A percentile compares a stretch with the other conserved stretches of the same genome.
phyloP scores from a whole-genome alignment of 2,329 filamentous ascomycete species.

The Trichoderma asperellum region DNA sequence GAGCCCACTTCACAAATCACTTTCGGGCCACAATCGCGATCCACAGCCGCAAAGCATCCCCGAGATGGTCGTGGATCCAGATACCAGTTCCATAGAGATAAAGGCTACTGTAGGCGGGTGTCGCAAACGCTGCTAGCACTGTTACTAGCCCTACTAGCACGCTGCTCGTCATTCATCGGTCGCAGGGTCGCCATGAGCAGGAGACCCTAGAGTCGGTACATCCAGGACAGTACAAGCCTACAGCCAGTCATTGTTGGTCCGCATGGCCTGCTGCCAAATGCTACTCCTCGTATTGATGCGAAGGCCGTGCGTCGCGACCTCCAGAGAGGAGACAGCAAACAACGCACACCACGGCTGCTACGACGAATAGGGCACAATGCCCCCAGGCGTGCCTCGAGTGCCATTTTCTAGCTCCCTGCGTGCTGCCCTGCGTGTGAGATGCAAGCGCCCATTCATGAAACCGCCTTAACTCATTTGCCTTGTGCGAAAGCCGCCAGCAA shows the following conservation, averaged over 20 bases:
- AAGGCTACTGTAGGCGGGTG: not conserved
- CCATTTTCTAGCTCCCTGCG: conserved; percentile 8
- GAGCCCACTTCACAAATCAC: not conserved
- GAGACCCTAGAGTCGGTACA: not conserved
- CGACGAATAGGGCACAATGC: conserved; percentile 14
- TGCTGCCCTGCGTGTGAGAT: conserved; percentile 5
- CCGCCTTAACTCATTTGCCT: not conserved
- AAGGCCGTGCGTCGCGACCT: conserved; percentile 10
- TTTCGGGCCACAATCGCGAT: conserved; percentile 23
- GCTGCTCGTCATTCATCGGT: not conserved
- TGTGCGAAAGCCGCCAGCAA: not conserved
- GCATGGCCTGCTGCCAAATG: not conserved
- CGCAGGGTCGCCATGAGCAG: not conserved
- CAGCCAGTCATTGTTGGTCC: not conserved
- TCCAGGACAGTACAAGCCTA: not conserved
- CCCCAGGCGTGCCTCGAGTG: conserved; percentile 12
- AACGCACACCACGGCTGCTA: conserved; percentile 19
- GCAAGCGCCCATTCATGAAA: not conserved
- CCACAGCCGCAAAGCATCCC: conserved; percentile 25
- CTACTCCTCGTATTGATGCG: conserved; percentile 17
- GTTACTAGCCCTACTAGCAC: not conserved
- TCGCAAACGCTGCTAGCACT: not conserved
- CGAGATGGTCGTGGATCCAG: conserved; percentile 16
- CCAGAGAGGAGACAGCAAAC: conserved; percentile 5
- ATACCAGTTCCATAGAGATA: conserved; percentile 1